These are phyloP conservation scores for Fragaria nilgerrensis DNA, from an alignment of 306 rosid genomes.

Conservation along the genomic window DNA sequence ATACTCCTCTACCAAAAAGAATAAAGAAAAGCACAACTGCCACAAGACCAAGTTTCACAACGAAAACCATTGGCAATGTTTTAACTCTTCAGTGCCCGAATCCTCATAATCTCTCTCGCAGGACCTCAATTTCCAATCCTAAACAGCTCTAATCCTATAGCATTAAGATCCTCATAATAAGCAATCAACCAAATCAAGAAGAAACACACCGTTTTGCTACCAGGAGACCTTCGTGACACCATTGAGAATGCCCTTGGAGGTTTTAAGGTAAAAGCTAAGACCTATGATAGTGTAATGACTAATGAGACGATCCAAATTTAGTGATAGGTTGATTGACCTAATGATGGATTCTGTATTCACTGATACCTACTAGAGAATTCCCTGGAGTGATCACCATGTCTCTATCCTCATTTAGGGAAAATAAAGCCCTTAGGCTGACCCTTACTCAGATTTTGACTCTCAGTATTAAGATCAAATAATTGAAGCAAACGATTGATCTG, in stretches of 20 bases:
- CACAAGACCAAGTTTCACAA: not conserved
- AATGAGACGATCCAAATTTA: too few relatives aligned
- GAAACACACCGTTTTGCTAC: constrained; percentile 24
- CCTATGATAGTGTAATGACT: too few relatives aligned
- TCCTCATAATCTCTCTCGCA: too few relatives aligned
- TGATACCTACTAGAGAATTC: not conserved
- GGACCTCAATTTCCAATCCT: too few relatives aligned
- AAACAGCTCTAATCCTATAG: not conserved
- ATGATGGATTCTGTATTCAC: not conserved
- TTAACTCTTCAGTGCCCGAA: too few relatives aligned
- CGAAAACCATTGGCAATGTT: too few relatives aligned
- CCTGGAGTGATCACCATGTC: not conserved
- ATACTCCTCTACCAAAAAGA: not conserved
- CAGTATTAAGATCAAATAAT: not conserved
- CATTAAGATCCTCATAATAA: not conserved
- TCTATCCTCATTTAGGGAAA: not conserved
- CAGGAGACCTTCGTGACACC: constrained; percentile 54
- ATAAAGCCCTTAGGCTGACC: not conserved
- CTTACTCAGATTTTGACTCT: not conserved
- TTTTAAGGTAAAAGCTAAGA: too few relatives aligned
- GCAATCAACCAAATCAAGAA: not conserved
- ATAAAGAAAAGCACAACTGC: not conserved
- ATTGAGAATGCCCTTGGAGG: constrained; percentile 21
- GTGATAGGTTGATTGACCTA: too few relatives aligned
- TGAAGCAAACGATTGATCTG: not conserved